Evolutionary conservation across 768 basidiomycete species (phyloP).

Genomic region (Dendrothele bispora): DNA sequence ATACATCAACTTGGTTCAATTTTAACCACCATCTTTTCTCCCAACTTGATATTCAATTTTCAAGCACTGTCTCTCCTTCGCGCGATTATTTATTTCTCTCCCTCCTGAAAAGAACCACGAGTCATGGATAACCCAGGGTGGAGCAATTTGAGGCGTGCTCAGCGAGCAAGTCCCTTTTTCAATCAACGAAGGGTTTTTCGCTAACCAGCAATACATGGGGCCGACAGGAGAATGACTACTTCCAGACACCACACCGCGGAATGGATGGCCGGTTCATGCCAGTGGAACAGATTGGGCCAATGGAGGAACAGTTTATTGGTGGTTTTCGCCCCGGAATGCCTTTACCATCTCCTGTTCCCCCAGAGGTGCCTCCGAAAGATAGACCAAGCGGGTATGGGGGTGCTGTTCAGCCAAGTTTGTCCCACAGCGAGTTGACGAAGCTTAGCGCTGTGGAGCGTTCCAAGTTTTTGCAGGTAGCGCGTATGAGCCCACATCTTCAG

Average conservation of each 20-base stretch:
- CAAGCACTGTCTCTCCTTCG: background rate
- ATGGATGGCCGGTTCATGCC: constrained; percentile 52
- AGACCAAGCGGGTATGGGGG: constrained; percentile 24
- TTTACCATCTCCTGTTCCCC: constrained; percentile 42
- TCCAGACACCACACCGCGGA: constrained; percentile 32
- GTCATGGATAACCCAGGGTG: constrained; percentile 78
- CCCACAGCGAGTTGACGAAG: constrained; percentile 41
- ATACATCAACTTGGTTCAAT: too few relatives aligned
- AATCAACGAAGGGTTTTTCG: background rate
- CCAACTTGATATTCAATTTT: too few relatives aligned
- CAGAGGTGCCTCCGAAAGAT: constrained; percentile 52
- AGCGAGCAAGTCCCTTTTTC: constrained; percentile 40
- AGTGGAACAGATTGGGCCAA: constrained; percentile 58
- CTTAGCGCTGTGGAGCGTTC: constrained; percentile 68
- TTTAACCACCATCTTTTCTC: too few relatives aligned
- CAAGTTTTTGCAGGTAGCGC: constrained; percentile 50
- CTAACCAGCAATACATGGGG: too few relatives aligned
- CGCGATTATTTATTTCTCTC: background rate
- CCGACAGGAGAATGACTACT: constrained; percentile 29
- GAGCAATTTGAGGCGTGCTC: constrained; percentile 65
- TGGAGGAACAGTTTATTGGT: constrained; percentile 62
- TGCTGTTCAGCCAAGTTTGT: constrained; percentile 29
- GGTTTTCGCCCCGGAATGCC: constrained; percentile 45
- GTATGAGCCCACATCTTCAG: constrained; percentile 82
- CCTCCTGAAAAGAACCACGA: background rate